Base-by-base conservation (phyloP, 768 basidiomycete species). In the Tylopilus rubrobrunneus region DNA sequence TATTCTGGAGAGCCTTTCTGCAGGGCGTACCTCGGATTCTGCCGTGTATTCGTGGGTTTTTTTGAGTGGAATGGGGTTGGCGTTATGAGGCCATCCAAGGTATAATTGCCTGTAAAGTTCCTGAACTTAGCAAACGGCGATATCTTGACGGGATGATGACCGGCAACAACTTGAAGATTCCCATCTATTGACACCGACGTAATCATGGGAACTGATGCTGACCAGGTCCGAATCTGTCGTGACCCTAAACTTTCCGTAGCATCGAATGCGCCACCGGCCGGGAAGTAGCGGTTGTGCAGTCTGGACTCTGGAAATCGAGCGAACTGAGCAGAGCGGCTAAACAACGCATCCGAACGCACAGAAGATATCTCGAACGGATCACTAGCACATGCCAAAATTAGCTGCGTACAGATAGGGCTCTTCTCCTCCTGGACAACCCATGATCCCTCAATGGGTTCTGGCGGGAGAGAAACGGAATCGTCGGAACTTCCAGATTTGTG, bases 401-500 rank as follows among this genome's bases (percentile, higher is more conserved):
- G 31, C 31, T 11, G 31, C 31, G 7, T 29, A 29, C 29, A 5
- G 15, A 15, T 37, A 5, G 19, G 19, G 19, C 19, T 34, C 33
- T 34, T 34, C 10, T 12, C 12, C 29, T 29, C 29, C 29, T 6
- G 29, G 29, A 29, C 9, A 29, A 9, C 5, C 29, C 29, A 29
- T 29, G 29, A 29, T 29, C 29, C 5, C 19, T 29, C 29, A 29
- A 29, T 29, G 29, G 29, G 29, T 9, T 29, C 19, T 19, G 19
- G 19, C 19, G 19, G 19, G 19, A 19, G 19, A 19, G 17, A 37
- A 17, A 5, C 36, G 36, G 34, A 34, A 39, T 7, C 1, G 8
- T 19, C 39, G 39, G 36, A 55, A 58, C 15, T 55, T 41, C 59
- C 56, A 48, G 21, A 52, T 57, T 52, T 44, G 28, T 42, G 0